A percentile compares a stretch with the other conserved stretches of the same genome.
Conservation (phyloP, 495 filamentous ascomycete genomes). For the Aspergillus incahuasiensis region DNA sequence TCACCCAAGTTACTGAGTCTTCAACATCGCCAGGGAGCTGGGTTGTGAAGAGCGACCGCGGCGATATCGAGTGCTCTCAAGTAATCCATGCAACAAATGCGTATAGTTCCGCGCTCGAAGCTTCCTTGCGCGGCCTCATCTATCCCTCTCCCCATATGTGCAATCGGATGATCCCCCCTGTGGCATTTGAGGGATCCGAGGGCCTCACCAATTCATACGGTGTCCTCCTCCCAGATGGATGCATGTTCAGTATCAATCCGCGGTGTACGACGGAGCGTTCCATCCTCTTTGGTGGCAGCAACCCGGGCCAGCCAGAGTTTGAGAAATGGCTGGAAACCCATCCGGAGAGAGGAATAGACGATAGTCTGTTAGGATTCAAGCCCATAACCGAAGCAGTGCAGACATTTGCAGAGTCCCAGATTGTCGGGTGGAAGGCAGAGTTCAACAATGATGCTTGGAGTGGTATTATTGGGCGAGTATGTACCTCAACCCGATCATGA, state of each 20-base stretch:
- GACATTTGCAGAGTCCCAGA: not conserved
- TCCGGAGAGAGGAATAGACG: not conserved
- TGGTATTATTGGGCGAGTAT: not conserved
- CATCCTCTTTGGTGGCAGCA: constrained; percentile 3
- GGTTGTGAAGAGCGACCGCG: not conserved
- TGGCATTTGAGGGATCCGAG: not conserved
- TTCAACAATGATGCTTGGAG: constrained; percentile 1
- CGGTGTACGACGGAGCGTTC: not conserved
- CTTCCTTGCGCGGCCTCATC: not conserved
- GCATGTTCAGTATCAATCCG: constrained; percentile 6
- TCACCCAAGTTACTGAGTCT: not conserved
- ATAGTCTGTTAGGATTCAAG: not conserved
- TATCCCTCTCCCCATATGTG: constrained; percentile 4
- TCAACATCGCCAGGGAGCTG: not conserved
- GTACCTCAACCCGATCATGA: not conserved
- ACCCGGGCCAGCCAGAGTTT: constrained; percentile 1
- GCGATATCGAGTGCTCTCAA: not conserved
- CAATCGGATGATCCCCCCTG: not conserved
- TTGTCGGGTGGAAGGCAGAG: not conserved
- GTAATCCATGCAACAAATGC: constrained; percentile 2
- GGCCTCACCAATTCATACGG: not conserved
- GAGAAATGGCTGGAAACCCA: not conserved
- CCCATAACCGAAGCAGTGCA: not conserved
- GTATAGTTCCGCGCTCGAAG: constrained; percentile 4
- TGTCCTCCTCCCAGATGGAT: not conserved